Evolutionary conservation across 1,139 yeast species (phyloP).

Genomic region (Lodderomyces beijingensis): DNA sequence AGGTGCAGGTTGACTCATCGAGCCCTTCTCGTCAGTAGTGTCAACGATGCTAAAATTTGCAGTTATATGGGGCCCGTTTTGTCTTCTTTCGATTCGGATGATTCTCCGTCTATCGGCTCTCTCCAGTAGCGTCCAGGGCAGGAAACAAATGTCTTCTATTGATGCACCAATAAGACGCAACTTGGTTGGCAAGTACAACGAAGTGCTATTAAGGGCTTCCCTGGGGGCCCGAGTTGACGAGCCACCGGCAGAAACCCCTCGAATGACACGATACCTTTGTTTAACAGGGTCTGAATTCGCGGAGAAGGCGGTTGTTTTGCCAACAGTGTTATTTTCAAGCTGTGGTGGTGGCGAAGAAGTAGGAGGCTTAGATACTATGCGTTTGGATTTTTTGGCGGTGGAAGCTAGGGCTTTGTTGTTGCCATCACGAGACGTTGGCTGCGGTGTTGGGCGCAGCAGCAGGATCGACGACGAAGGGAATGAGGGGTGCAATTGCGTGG

Average conservation of each 20-base stretch:
- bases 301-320: neutral
- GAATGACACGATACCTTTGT: slow-evolving; percentile 38
- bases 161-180: slow-evolving; percentile 42
- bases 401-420: too few relatives aligned
- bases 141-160: slow-evolving; percentile 44
- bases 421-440: too few relatives aligned
- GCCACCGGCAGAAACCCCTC: slow-evolving; percentile 61
- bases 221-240: slow-evolving; percentile 54
- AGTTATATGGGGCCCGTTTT: slow-evolving; percentile 41
- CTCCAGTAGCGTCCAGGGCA: slow-evolving; percentile 48
- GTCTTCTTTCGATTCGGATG: slow-evolving; percentile 52
- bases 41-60: slow-evolving; percentile 52
- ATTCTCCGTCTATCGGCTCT: slow-evolving; percentile 50
- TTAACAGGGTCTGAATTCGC: slow-evolving; percentile 3
- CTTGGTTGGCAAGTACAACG: slow-evolving; percentile 42
- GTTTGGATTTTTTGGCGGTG: neutral
- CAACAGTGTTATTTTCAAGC: neutral
- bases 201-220: slow-evolving; percentile 25
- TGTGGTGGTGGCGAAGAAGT: slow-evolving; percentile 2
- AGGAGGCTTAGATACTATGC: neutral
- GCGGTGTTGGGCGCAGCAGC: slow-evolving; percentile 2
- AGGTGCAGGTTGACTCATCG: slow-evolving; percentile 28
- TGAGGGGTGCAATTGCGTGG: neutral
- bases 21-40: slow-evolving; percentile 46
- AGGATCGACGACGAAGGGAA: neutral